Base-by-base conservation (phyloP, 148 eudicot species). In the Rhododendron molle region DNA sequence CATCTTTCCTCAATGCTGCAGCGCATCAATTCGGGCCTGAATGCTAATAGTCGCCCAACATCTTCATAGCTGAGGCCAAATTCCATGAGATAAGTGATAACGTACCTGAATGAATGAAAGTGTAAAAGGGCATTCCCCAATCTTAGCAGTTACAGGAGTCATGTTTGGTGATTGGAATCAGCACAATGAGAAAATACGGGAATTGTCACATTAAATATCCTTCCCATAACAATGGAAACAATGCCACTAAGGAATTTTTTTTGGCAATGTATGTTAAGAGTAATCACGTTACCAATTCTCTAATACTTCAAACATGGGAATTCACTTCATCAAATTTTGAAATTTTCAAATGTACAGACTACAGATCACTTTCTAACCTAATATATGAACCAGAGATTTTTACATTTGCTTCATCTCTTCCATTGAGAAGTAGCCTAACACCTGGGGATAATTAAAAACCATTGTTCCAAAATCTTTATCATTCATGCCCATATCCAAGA, bases 371-470 rank as follows among this genome's bases (percentile, higher is more conserved):
- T 40, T 5, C 44, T 6, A 40, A 40, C 44, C 44, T 8, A 65
- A n/a, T n/a, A 11, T 69, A 56, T 36, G 78, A 85, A 65, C 50
- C 8, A 71, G 50, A 79, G 10, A 50, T 32, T 50, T 49, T 8
- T 92, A 96, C 99, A 98, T 96, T 85, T 89, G 89, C 84, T 92
- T 92, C 99, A 96, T 96, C 86, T 96, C 97, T 65, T 96, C 99
- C 78, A 95, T 88, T 34, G 91, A 85, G 84, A 90, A 90, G 88
- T 84, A 95, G 43, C 99, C 99, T 76, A 96, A 93, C 78, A 94
- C 97, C 87, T 90, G 93, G 60, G 99, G 98, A 84, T 84, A 96
- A 86, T 96, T 98, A 84, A 91, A 96, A 62, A 96, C 95, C 99
- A 96, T 96, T 8, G 99, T 96, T 52, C 99, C 99, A 87, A 96